Percentiles rank a stretch among this genome's conserved stretches.
Evolutionary conservation across 1,139 yeast genomes (phyloP).

Genomic region (Taphrina wiesneri): DNA sequence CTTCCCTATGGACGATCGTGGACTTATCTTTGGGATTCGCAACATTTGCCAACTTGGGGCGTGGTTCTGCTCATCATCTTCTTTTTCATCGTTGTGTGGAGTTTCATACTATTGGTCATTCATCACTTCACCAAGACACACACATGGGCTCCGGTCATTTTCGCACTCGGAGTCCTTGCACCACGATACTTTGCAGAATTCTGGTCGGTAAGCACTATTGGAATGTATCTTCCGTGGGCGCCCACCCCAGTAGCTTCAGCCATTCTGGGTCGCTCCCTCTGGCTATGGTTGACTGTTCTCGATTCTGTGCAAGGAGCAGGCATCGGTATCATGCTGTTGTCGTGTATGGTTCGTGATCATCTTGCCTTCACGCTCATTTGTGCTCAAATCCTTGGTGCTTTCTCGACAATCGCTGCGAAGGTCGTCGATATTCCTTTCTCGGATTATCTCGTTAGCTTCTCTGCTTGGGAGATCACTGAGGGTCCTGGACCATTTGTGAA

Average conservation of each 20-base stretch:
- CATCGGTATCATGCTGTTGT: slow-evolving; percentile 34
- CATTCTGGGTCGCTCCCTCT: slow-evolving; percentile 22
- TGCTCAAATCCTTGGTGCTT: slow-evolving; percentile 34
- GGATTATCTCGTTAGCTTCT: slow-evolving; percentile 15
- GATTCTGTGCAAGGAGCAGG: slow-evolving; percentile 35
- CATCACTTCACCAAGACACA: slow-evolving; percentile 30
- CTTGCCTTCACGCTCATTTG: slow-evolving; percentile 28
- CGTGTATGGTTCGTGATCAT: slow-evolving; percentile 33
- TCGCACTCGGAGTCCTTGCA: slow-evolving; percentile 33
- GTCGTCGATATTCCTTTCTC: slow-evolving; percentile 25
- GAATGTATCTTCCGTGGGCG: slow-evolving; percentile 33
- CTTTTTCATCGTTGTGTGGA: slow-evolving; percentile 32
- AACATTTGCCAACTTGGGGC: slow-evolving; percentile 17
- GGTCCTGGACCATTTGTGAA: slow-evolving; percentile 27
- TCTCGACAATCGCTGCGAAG: slow-evolving; percentile 28
- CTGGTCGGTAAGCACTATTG: slow-evolving; percentile 33
- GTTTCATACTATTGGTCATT: slow-evolving; percentile 10
- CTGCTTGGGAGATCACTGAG: slow-evolving; percentile 23
- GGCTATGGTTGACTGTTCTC: slow-evolving; percentile 34
- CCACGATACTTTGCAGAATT: slow-evolving; percentile 33
- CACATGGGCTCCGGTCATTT: slow-evolving; percentile 34
- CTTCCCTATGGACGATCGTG: slow-evolving; percentile 31
- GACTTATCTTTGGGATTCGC: slow-evolving; percentile 33
- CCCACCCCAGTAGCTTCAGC: slow-evolving; percentile 21
- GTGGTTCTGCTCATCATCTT: slow-evolving; percentile 11